Evolutionary conservation across 495 filamentous ascomycete genomes (phyloP).

Genomic region (Tetracladium setigerum): DNA sequence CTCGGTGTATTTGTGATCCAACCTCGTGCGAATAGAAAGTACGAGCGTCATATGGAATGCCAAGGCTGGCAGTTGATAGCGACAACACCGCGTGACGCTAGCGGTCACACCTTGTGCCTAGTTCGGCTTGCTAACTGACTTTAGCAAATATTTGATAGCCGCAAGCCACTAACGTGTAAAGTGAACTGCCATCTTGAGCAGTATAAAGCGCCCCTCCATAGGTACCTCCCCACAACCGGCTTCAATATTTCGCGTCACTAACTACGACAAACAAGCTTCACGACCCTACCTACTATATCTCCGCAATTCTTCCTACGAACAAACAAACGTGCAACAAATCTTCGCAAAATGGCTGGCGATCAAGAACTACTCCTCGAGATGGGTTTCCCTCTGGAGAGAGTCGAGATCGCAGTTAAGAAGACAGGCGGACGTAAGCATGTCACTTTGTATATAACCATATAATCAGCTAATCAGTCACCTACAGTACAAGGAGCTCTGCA

Average conservation of each 20-base stretch:
- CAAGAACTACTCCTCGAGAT: constrained; percentile 82
- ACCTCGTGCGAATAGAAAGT: not conserved
- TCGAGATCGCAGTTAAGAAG: constrained; percentile 74
- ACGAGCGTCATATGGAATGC: not conserved
- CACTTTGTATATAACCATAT: not conserved
- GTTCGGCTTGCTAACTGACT: no score
- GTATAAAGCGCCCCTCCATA: no score
- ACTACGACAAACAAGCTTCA: not conserved
- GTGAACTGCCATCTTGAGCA: no score
- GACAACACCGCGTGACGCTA: not conserved
- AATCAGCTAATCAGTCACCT: not conserved
- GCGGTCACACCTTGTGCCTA: not conserved
- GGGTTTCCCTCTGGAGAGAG: constrained; percentile 82
- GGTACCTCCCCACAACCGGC: not conserved
- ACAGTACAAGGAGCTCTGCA: constrained; percentile 82
- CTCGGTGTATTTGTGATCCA: no score
- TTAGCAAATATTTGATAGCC: no score
- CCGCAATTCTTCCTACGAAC: not conserved
- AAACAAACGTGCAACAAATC: constrained; percentile 9
- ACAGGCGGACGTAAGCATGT: constrained; percentile 59
- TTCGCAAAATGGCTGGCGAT: constrained; percentile 30
- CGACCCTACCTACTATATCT: not conserved
- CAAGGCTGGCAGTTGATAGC: not conserved
- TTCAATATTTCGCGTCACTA: not conserved
- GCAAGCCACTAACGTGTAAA: no score